Percentiles rank a stretch among this genome's conserved stretches.
These are phyloP conservation scores for Fusarium cyanostomum DNA, from an alignment of 2,329 filamentous ascomycete genomes.

Conservation along the genomic window DNA sequence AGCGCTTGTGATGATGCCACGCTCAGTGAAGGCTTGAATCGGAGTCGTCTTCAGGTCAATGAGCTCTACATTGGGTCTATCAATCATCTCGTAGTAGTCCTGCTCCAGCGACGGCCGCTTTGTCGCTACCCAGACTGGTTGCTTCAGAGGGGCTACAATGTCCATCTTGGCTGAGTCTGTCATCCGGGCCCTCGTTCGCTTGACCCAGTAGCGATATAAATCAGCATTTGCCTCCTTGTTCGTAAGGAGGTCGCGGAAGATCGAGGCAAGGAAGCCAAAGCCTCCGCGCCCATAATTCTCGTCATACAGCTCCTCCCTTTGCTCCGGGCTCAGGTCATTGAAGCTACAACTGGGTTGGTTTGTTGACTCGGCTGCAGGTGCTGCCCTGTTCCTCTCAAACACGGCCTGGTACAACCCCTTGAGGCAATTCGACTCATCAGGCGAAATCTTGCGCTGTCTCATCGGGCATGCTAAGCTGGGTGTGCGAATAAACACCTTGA, in stretches of 20 bases:
- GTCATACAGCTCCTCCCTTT: background rate
- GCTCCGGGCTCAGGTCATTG: conserved; percentile 28
- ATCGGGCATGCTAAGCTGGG: conserved; percentile 64
- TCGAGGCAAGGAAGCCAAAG: conserved; percentile 1
- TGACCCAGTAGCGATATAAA: conserved; percentile 59
- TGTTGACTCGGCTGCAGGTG: conserved; percentile 21
- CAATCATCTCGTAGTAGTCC: conserved; percentile 60
- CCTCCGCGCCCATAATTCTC: conserved; percentile 13
- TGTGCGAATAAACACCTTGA: conserved; percentile 64
- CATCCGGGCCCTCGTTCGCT: conserved; percentile 54
- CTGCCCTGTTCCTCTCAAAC: background rate
- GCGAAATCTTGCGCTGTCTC: conserved; percentile 57
- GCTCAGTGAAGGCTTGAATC: conserved; percentile 51
- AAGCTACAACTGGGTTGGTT: conserved; percentile 57
- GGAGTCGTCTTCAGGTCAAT: conserved; percentile 56
- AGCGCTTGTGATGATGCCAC: conserved; percentile 50
- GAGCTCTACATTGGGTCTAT: conserved; percentile 57
- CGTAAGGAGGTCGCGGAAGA: conserved; percentile 14
- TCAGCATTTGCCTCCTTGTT: conserved; percentile 16
- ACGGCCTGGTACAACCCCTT: conserved; percentile 18
- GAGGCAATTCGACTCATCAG: conserved; percentile 55
- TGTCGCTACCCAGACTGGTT: conserved; percentile 56
- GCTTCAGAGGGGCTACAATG: conserved; percentile 57
- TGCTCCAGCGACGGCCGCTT: conserved; percentile 59
- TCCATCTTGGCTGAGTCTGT: conserved; percentile 55